Conservation (phyloP, 1,284 basidiomycete species). For the Ustilago xerochloae region DNA sequence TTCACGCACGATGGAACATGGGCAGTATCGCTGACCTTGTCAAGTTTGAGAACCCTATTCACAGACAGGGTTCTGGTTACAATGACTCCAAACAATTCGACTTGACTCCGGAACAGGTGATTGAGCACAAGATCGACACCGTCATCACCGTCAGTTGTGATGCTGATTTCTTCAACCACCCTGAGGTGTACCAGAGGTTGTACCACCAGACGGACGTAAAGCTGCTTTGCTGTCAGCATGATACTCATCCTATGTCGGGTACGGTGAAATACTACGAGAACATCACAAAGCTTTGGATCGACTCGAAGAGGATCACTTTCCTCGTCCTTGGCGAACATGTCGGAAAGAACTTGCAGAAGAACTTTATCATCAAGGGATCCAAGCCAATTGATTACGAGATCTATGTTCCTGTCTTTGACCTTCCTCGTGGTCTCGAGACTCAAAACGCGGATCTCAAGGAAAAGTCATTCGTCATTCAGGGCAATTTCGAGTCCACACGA, state of each 20-base stretch:
- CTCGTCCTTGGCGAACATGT: conserved; percentile 15
- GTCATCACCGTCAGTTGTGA: conserved; percentile 5
- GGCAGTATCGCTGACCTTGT: conserved; percentile 1
- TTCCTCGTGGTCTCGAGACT: neutral
- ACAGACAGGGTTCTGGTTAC: neutral
- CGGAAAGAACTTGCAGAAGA: neutral
- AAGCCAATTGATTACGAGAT: conserved; percentile 5
- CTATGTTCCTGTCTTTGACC: conserved; percentile 5
- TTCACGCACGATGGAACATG: conserved; percentile 3
- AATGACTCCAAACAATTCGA: neutral
- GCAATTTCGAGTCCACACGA: neutral
- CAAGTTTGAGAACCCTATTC: neutral
- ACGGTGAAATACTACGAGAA: neutral
- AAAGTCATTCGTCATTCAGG: conserved; percentile 9
- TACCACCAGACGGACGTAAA: conserved; percentile 7
- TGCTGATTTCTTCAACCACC: neutral
- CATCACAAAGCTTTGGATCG: conserved; percentile 4
- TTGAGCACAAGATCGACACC: conserved; percentile 6
- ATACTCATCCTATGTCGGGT: neutral
- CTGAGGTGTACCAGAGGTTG: neutral
- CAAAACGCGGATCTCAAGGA: neutral
- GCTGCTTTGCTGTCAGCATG: conserved; percentile 2
- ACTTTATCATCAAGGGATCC: neutral
- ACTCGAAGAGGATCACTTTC: conserved; percentile 8
- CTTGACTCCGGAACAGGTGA: neutral